phyloP scores from a whole-genome alignment of 192 early-diverging fungal species.

The Coemansia sp. region DNA sequence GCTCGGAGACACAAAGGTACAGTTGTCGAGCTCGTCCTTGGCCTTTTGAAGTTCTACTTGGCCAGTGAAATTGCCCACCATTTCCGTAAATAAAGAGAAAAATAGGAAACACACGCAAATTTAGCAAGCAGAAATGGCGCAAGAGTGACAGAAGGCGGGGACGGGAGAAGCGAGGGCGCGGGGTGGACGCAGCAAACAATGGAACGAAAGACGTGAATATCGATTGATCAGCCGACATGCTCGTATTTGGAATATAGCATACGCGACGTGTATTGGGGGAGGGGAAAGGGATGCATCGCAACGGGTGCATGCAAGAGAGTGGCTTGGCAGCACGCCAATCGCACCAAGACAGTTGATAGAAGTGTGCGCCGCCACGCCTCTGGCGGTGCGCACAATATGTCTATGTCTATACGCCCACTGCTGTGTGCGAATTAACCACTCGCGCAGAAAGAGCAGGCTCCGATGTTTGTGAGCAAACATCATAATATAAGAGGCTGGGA shows the following conservation, averaged over 20 bases:
- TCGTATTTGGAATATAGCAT: no score
- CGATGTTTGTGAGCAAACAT: no score
- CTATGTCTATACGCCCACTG: no score
- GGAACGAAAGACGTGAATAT: no score
- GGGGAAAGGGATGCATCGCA: not conserved
- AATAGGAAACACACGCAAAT: not conserved
- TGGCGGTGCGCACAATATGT: no score
- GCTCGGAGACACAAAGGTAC: constrained; percentile 38
- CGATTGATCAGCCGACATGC: no score
- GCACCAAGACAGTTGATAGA: not conserved
- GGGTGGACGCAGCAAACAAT: no score
- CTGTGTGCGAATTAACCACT: no score
- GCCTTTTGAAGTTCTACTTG: constrained; percentile 44
- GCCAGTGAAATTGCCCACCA: not conserved
- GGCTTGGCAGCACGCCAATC: not conserved
- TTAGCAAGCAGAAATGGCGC: not conserved
- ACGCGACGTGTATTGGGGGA: not conserved
- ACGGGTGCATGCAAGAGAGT: constrained; percentile 1
- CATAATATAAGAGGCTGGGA: no score
- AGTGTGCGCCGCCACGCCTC: not conserved
- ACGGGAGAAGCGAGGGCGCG: no score
- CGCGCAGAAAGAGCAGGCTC: no score
- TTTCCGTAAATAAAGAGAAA: not conserved
- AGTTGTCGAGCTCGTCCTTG: constrained; percentile 41
- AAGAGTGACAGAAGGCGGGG: not conserved